Evolutionary conservation across 768 basidiomycete species (phyloP), one percentile per base, ranked within the genome.

Genomic region (Vararia minispora): DNA sequence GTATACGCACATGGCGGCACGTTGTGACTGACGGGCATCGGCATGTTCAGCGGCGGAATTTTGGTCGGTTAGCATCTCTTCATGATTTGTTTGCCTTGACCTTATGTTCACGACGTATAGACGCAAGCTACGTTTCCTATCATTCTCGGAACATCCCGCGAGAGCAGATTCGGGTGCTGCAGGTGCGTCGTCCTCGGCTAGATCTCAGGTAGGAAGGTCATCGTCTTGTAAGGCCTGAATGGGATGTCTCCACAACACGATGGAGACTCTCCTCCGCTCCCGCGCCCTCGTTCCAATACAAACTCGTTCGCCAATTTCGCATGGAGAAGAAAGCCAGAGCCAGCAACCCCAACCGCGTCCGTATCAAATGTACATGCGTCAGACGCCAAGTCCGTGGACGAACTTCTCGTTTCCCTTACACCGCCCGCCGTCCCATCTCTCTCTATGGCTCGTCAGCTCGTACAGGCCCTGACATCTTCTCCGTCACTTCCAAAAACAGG

Each of bases 391-490:
- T 35, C 66, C 10, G 56, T 66, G 28, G 80, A 81, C 26, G 60
- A 52, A 16, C 58, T 71, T 28, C 55, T 71, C n/a, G 60, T 65
- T 34, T 57, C 58, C 13, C 52, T 71, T 28, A 62, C 67, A 5
- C 65, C 69, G 9, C 71, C 69, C 26, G 63, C 67, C 5, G 81
- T 83, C 6, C 84, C 85, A 4, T 82, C 79, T 45, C 58, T 83
- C 4, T 46, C 56, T 10, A 69, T 79, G 51, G 81, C 83, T 6
- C 72, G 79, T 11, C 52, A 69, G 23, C 64, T 86, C n/a, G 72
- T 75, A 0, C 58, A 52, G 16, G 46, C 62, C 7, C 63, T 85
- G 33, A 52, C 67, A 6, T 65, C 60, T 3, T 60, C 64, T 12
- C 73, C 77, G 1, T 72, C 81, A 0, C 58, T 74, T 23, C 79